Percentiles rank a stretch among this genome's conserved stretches.
phyloP scores from a whole-genome alignment of 345 rosid genomes.

The Syzygium jambos region DNA sequence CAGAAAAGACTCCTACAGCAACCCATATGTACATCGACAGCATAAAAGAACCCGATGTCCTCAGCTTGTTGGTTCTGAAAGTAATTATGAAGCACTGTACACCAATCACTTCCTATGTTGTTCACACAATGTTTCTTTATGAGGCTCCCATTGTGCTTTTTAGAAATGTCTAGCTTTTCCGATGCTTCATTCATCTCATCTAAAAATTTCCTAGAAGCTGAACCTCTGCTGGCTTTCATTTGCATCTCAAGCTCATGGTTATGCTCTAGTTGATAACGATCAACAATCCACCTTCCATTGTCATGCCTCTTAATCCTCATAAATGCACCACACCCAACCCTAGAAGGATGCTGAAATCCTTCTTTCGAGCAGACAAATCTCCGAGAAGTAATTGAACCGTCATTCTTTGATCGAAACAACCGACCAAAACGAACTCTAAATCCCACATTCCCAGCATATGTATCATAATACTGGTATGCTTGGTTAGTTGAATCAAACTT shows the following conservation, averaged over 20 bases:
- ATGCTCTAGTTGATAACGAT: constrained; percentile 62
- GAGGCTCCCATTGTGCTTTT: constrained; percentile 18
- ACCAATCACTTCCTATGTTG: constrained; percentile 71
- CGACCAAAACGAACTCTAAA: constrained; percentile 75
- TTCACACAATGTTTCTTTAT: constrained; percentile 26
- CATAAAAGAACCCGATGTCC: constrained; percentile 79
- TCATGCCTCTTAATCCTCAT: constrained; percentile 85
- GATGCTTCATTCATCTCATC: constrained; percentile 39
- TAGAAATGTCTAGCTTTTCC: constrained; percentile 28
- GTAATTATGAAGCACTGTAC: constrained; percentile 50
- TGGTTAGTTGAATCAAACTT: constrained; percentile 69
- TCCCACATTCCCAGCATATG: constrained; percentile 54
- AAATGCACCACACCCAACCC: constrained; percentile 81
- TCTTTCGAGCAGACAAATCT: constrained; percentile 78
- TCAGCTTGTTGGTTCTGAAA: constrained; percentile 69
- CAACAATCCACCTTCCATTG: constrained; percentile 69
- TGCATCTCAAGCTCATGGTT: constrained; percentile 55
- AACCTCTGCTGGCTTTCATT: constrained; percentile 13
- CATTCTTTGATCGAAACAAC: constrained; percentile 70
- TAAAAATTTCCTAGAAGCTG: constrained; percentile 42
- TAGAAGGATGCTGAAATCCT: constrained; percentile 89
- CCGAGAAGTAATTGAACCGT: constrained; percentile 63
- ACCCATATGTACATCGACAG: constrained; percentile 47
- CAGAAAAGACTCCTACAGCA: constrained; percentile 64
- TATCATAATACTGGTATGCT: constrained; percentile 60